These are phyloP conservation scores for Penicillium sp. DNA, from an alignment of 2,329 filamentous ascomycete species.

Conservation along the genomic window DNA sequence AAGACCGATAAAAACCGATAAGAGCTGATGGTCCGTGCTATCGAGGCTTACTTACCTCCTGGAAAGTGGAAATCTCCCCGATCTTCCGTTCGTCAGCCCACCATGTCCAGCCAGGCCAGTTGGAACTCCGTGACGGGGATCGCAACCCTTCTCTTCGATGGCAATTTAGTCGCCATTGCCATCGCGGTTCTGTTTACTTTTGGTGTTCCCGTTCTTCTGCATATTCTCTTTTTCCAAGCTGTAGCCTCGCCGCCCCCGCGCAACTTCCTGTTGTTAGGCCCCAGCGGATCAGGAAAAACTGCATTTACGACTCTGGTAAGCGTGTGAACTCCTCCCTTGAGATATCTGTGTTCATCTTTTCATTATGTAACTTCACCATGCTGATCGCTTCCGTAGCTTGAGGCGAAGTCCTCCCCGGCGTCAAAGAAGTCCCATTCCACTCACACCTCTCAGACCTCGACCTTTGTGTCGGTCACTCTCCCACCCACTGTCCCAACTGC, in stretches of 20 bases:
- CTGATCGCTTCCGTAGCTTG: constrained; percentile 35
- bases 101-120: constrained; percentile 31
- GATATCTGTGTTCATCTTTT: background rate
- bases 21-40: constrained; percentile 11
- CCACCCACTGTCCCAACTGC: constrained; percentile 53
- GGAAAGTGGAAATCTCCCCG: background rate
- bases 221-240: constrained; percentile 69
- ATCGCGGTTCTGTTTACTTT: constrained; percentile 71
- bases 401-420: constrained; percentile 43
- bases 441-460: constrained; percentile 64
- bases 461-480: constrained; percentile 57
- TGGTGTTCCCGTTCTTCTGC: constrained; percentile 72
- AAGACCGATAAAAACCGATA: constrained; percentile 4
- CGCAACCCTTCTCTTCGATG: constrained; percentile 44
- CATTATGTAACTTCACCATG: background rate
- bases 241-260: constrained; percentile 63
- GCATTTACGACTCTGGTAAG: constrained; percentile 75
- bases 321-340: background rate
- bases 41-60: constrained; percentile 1
- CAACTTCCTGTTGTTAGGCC: constrained; percentile 78
- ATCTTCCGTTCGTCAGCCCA: constrained; percentile 9
- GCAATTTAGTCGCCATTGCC: constrained; percentile 52
- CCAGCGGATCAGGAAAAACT: constrained; percentile 83
- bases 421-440: constrained; percentile 44
- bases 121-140: constrained; percentile 41